Percentiles rank a stretch among this genome's conserved stretches.
These are phyloP conservation scores for Pyrenochaeta sp. DNA, from an alignment of 2,329 filamentous ascomycete genomes.

Conservation along the genomic window DNA sequence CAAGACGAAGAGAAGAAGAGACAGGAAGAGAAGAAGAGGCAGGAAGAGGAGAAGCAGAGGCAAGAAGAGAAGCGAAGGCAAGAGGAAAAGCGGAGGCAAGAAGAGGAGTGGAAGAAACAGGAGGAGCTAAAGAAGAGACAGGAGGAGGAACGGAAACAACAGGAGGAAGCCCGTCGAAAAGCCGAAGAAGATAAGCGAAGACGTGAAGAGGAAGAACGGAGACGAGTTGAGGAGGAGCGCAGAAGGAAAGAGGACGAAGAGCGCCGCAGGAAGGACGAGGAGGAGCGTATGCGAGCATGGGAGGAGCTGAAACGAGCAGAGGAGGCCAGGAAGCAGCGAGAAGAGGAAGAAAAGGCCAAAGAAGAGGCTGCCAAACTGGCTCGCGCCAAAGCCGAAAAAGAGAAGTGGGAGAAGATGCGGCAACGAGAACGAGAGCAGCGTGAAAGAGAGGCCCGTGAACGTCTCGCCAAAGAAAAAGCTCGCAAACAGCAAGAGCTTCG, in stretches of 20 bases:
- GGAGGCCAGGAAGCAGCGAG: constrained; percentile 33
- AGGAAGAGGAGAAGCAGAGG: constrained; percentile 66
- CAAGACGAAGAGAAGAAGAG: constrained; percentile 50
- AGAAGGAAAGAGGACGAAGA: constrained; percentile 45
- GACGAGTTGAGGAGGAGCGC: constrained; percentile 36
- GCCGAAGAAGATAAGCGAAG: constrained; percentile 31
- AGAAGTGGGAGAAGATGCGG: constrained; percentile 60
- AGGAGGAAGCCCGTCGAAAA: constrained; percentile 59
- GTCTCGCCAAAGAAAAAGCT: constrained; percentile 50
- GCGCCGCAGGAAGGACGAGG: constrained; percentile 59
- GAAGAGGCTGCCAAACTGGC: constrained; percentile 57
- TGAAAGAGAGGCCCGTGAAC: constrained; percentile 57
- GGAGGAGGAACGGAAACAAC: constrained; percentile 50
- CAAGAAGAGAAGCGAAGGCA: constrained; percentile 41
- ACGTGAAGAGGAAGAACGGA: constrained; percentile 59
- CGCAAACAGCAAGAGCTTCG: constrained; percentile 50
- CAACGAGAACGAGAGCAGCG: constrained; percentile 57
- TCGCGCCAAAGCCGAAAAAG: constrained; percentile 57
- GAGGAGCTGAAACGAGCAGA: constrained; percentile 50
- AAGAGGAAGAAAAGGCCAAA: constrained; percentile 53
- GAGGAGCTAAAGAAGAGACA: constrained; percentile 40
- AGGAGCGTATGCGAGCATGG: constrained; percentile 50
- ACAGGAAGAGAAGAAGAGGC: constrained; percentile 61
- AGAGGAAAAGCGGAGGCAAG: constrained; percentile 44
- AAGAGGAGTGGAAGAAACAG: constrained; percentile 53